Base-by-base conservation (phyloP, 495 filamentous ascomycete genomes). In the Podospora australis region DNA sequence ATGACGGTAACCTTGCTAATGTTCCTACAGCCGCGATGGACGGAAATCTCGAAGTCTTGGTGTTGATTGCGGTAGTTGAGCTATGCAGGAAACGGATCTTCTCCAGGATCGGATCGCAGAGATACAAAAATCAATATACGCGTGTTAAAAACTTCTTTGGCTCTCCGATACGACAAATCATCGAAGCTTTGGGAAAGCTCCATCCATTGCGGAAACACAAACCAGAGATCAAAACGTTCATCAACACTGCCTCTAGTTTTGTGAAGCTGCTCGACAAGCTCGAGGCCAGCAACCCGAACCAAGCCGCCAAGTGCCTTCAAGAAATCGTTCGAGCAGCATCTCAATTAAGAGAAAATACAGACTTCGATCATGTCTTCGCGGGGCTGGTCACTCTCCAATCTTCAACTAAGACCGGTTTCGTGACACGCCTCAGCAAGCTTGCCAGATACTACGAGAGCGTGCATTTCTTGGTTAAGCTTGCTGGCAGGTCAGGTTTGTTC, bases 71-170 rank as follows among this genome's bases (percentile, higher is more conserved):
- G 19, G 65, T 72, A 14, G 41, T 68, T 10, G 49, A 57, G 6
- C 63, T 73, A 59, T 74, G 63, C 43, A 50, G 48, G 30, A 13
- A 29, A 5, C 64, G 68, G 1, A 67, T 73, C 8, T 47, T 71
- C 29, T 42, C 41, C 58, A 48, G 49, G 28, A 24, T 59, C 22
- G 22, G 53, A 45, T 56, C 49, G 1, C 13, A 48, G 48, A 35
- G 52, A 51, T 6, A 0, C 20, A 32, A 49, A 7, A 44, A 19
- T 16, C 17, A 4, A 9, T 36, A 49, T n/a, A 39, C 5, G 6
- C 25, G 3, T 8, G 30, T 17, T n/a, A 56, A 46, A 36, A 17
- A 21, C 4, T 54, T 51, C 19, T 22, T 53, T 2, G 52, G 45
- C 4, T 19, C 30, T 0, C 1, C 13, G 0, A 13, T 62, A 6